A percentile compares a stretch with the other conserved stretches of the same genome.
Evolutionary conservation across 345 rosid species (phyloP).

Genomic region (Geranium rotundifolium): DNA sequence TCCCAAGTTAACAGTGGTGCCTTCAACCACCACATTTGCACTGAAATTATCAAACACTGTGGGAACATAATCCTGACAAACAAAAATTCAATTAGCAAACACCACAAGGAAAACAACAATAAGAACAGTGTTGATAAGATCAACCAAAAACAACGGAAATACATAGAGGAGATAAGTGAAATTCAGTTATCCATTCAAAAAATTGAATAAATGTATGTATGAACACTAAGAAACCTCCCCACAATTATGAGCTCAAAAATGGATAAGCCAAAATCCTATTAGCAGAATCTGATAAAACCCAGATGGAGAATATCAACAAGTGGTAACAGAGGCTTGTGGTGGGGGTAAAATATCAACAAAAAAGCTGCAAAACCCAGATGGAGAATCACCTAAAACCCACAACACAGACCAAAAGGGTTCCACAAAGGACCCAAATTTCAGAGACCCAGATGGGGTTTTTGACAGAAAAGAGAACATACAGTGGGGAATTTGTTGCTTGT

Average conservation of each 20-base stretch:
- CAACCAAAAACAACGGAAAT: neutral
- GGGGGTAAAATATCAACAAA: constrained; percentile 1
- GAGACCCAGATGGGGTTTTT: constrained; percentile 8
- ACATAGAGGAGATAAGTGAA: too few relatives aligned
- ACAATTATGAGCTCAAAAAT: too few relatives aligned
- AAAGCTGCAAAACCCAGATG: constrained; percentile 26
- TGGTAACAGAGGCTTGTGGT: neutral
- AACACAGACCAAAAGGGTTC: constrained; percentile 20
- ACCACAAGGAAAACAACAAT: too few relatives aligned
- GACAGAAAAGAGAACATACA: constrained; percentile 25
- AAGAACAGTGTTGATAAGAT: neutral
- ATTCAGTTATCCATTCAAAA: too few relatives aligned
- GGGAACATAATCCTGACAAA: constrained; percentile 84
- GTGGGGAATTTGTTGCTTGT: constrained; percentile 80
- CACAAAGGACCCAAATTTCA: constrained; percentile 2
- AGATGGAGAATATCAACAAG: neutral
- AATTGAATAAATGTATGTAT: too few relatives aligned
- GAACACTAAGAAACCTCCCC: too few relatives aligned
- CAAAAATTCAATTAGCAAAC: too few relatives aligned
- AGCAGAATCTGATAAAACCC: constrained; percentile 3
- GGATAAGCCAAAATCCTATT: too few relatives aligned
- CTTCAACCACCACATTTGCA: constrained; percentile 91
- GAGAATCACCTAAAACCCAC: neutral
- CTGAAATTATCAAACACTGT: constrained; percentile 97
- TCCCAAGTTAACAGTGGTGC: constrained; percentile 84